A percentile compares a stretch with the other conserved stretches of the same genome.
Conservation (phyloP, 2,329 filamentous ascomycete species). For the Botrytis porri region DNA sequence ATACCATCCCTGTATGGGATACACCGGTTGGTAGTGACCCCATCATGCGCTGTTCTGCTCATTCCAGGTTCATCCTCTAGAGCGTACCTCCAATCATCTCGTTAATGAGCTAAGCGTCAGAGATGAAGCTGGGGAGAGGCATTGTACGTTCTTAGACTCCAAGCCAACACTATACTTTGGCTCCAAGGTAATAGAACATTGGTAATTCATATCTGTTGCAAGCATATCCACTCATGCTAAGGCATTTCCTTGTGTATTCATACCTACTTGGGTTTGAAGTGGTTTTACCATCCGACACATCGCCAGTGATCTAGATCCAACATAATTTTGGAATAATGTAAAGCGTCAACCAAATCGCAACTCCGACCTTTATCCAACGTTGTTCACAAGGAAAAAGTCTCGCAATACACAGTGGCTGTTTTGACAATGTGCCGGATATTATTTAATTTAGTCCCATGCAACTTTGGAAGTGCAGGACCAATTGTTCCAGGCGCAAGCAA, state of each 20-base stretch:
- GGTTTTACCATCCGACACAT: not conserved
- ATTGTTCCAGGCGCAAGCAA: slow-evolving; percentile 1
- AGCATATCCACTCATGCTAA: not conserved
- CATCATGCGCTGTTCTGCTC: not conserved
- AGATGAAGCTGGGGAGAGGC: not conserved
- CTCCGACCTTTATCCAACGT: not conserved
- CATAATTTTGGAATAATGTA: not conserved
- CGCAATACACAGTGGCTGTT: not conserved
- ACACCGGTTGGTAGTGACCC: not conserved
- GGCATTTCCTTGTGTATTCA: not conserved
- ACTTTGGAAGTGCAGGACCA: not conserved
- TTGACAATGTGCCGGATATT: slow-evolving; percentile 7
- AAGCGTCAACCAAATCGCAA: not conserved
- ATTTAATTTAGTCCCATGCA: not conserved
- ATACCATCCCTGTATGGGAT: not conserved
- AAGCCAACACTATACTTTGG: not conserved
- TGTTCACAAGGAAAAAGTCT: not conserved
- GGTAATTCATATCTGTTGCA: not conserved
- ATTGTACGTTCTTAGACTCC: not conserved
- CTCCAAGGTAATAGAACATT: not conserved
- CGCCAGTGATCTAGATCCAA: not conserved
- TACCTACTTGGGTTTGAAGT: not conserved
- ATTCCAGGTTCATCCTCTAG: not conserved
- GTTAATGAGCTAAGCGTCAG: not conserved
- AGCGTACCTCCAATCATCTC: not conserved